Evolutionary conservation across 2,329 filamentous ascomycete species (phyloP).

Genomic region (Hortaea sp.): DNA sequence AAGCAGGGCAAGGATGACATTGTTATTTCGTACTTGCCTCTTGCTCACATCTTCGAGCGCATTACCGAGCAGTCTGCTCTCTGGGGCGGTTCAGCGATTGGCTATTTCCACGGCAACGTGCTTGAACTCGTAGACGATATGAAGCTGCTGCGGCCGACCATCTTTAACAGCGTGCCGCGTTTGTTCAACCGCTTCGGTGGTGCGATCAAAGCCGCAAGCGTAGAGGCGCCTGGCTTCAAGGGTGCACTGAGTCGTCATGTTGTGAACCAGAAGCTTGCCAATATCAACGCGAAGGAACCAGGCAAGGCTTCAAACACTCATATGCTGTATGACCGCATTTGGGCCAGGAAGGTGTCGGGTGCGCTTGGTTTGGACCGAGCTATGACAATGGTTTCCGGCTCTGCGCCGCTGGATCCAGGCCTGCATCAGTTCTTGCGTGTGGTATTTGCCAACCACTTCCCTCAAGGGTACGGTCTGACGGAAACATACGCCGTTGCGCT

Average conservation of each 20-base stretch:
- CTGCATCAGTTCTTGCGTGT: slow-evolving; percentile 84
- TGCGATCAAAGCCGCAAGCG: slow-evolving; percentile 67
- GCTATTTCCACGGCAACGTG: slow-evolving; percentile 92
- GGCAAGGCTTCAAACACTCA: slow-evolving; percentile 71
- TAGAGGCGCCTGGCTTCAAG: slow-evolving; percentile 69
- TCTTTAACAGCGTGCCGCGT: slow-evolving; percentile 80
- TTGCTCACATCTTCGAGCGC: slow-evolving; percentile 90
- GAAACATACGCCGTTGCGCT: slow-evolving; percentile 77
- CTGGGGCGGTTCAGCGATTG: slow-evolving; percentile 62
- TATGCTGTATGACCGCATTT: slow-evolving; percentile 73
- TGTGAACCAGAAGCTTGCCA: slow-evolving; percentile 68
- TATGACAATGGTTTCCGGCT: slow-evolving; percentile 71
- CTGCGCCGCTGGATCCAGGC: slow-evolving; percentile 78
- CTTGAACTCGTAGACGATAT: slow-evolving; percentile 79
- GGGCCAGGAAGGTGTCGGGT: slow-evolving; percentile 77
- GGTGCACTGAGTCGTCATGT: slow-evolving; percentile 73
- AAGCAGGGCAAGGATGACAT: slow-evolving; percentile 50
- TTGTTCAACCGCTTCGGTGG: slow-evolving; percentile 84
- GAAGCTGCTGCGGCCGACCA: slow-evolving; percentile 73
- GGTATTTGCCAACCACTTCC: slow-evolving; percentile 66
- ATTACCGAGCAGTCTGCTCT: slow-evolving; percentile 69
- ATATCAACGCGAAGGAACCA: slow-evolving; percentile 53
- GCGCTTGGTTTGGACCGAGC: slow-evolving; percentile 70
- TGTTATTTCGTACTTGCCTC: slow-evolving; percentile 76
- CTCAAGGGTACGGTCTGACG: slow-evolving; percentile 87